phyloP scores from a whole-genome alignment of 2,329 filamentous ascomycete species.

The Graphiopsis chlorocephala region DNA sequence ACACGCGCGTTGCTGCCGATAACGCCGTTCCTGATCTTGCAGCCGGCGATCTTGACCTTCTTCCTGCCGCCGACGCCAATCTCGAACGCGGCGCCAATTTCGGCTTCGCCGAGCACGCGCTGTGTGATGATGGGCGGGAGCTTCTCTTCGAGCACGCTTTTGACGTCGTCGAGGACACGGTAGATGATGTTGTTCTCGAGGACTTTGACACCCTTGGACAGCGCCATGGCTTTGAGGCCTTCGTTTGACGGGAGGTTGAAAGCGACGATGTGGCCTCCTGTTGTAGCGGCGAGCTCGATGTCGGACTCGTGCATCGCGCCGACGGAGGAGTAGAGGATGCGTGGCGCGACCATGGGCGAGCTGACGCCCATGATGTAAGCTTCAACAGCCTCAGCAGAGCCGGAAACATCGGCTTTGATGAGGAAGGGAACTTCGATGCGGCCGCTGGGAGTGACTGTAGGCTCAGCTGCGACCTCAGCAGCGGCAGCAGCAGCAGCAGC shows the following conservation, averaged over 20 bases:
- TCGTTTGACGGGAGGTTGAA: conserved; percentile 76
- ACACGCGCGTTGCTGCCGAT: conserved; percentile 64
- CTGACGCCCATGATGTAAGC: conserved; percentile 75
- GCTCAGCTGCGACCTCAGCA: conserved; percentile 21
- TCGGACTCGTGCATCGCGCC: conserved; percentile 83
- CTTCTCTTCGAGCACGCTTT: conserved; percentile 63
- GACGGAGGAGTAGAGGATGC: conserved; percentile 72
- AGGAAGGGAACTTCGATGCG: conserved; percentile 71
- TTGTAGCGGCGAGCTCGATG: conserved; percentile 78
- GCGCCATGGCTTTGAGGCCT: conserved; percentile 65
- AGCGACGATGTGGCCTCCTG: conserved; percentile 73
- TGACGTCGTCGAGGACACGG: conserved; percentile 70
- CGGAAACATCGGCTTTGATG: conserved; percentile 88
- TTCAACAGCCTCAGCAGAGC: conserved; percentile 86
- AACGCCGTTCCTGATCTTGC: conserved; percentile 77
- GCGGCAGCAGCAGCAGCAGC: conserved; percentile 28
- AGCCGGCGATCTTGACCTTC: conserved; percentile 78
- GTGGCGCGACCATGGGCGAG: conserved; percentile 76
- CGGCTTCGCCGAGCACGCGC: conserved; percentile 81
- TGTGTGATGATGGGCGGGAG: conserved; percentile 65
- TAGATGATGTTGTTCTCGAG: conserved; percentile 87
- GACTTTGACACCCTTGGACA: conserved; percentile 69
- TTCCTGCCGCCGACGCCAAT: conserved; percentile 73
- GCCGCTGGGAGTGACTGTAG: conserved; percentile 40
- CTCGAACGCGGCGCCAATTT: conserved; percentile 77